These are phyloP conservation scores for Aristolochia contorta DNA, from an alignment of 164 flowering plant genomes.

Conservation along the genomic window DNA sequence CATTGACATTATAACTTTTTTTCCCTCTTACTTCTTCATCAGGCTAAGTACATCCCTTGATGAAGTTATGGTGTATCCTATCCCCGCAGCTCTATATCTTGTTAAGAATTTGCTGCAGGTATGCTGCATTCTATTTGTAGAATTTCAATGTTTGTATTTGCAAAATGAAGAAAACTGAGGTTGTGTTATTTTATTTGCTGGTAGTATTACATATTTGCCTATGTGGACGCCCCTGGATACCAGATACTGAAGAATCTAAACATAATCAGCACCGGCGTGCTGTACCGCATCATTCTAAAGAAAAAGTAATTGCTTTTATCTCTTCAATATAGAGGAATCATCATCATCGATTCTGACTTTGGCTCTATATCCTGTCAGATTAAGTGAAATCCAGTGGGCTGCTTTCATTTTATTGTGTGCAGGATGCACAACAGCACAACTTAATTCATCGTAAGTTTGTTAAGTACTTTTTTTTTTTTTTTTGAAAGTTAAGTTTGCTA, in stretches of 20 bases:
- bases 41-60: slow-evolving; percentile 83
- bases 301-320: slow-evolving; percentile 39
- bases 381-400: slow-evolving; percentile 95
- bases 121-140: slow-evolving; percentile 2
- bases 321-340: too few relatives aligned
- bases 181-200: slow-evolving; percentile 7
- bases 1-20: too few relatives aligned
- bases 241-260: slow-evolving; percentile 93
- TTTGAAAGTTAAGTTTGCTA: too few relatives aligned
- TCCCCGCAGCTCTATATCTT: slow-evolving; percentile 93
- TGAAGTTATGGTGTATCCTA: slow-evolving; percentile 87
- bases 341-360: too few relatives aligned
- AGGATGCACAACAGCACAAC: slow-evolving; percentile 97
- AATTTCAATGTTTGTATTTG: not conserved
- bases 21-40: slow-evolving; percentile 3
- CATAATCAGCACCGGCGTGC: slow-evolving; percentile 89
- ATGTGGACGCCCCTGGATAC: slow-evolving; percentile 97
- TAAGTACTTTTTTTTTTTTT: too few relatives aligned
- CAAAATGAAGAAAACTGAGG: slow-evolving; percentile 1
- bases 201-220: slow-evolving; percentile 99
- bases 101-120: slow-evolving; percentile 94
- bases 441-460: slow-evolving; percentile 61
- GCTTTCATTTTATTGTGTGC: slow-evolving; percentile 85
- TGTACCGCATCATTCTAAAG: slow-evolving; percentile 87
- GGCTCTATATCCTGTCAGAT: slow-evolving; percentile 36